These are phyloP conservation scores for Russula lepida DNA, from an alignment of 768 basidiomycete genomes.

Conservation along the genomic window DNA sequence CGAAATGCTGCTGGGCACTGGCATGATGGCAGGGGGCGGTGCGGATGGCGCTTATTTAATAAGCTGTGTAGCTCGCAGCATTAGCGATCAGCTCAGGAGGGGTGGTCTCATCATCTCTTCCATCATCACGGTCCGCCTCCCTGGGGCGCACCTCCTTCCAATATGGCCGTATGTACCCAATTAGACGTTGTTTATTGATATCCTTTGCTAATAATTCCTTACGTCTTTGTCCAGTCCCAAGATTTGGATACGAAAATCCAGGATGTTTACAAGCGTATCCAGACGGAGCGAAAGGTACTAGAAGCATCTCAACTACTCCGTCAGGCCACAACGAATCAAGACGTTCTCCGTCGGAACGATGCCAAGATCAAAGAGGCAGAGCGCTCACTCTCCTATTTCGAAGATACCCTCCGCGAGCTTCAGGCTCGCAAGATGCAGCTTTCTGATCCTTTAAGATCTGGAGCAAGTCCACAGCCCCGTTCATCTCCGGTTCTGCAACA, in stretches of 20 bases:
- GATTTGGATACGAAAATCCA: conserved; percentile 91
- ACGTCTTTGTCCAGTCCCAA: conserved; percentile 25
- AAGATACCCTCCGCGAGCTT: conserved; percentile 75
- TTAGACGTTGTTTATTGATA: neutral
- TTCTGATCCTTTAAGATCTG: conserved; percentile 46
- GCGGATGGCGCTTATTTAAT: conserved; percentile 16
- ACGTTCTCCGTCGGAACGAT: conserved; percentile 75
- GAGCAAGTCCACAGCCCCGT: conserved; percentile 4
- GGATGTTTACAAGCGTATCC: conserved; percentile 82
- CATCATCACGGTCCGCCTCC: conserved; percentile 11
- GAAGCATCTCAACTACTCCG: conserved; percentile 74
- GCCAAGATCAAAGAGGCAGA: conserved; percentile 83
- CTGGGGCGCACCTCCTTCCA: neutral
- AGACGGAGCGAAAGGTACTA: conserved; percentile 87
- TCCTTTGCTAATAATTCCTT: conserved; percentile 3
- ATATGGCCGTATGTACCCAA: conserved; percentile 14
- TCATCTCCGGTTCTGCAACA: conserved; percentile 9
- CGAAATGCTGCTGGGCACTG: conserved; percentile 28
- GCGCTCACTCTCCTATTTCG: conserved; percentile 77
- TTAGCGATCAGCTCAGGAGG: conserved; percentile 4
- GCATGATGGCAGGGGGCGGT: neutral
- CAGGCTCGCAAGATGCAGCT: conserved; percentile 65
- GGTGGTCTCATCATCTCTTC: conserved; percentile 4
- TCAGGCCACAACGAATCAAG: conserved; percentile 77
- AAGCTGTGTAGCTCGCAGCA: conserved; percentile 1